Conservation (phyloP, 257 asterid species). For the Petrea volubilis region DNA sequence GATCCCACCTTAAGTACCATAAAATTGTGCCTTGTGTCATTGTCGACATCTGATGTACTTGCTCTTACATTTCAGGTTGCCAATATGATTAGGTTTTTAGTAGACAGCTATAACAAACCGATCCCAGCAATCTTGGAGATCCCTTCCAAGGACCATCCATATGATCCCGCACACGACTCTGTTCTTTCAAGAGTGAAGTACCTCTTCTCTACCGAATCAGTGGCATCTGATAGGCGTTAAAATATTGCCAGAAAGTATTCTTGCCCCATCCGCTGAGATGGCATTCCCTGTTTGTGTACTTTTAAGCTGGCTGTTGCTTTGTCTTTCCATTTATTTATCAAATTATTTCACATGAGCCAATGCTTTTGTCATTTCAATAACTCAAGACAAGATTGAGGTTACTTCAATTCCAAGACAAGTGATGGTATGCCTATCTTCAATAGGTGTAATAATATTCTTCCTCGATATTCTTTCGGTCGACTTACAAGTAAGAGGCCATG, state of each 20-base stretch:
- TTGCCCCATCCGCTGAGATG: conserved; percentile 4
- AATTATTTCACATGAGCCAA: neutral
- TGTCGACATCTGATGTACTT: neutral
- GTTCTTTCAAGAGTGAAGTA: conserved; percentile 85
- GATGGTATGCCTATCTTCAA: conserved; percentile 5
- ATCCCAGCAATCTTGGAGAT: conserved; percentile 92
- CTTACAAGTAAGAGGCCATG: neutral
- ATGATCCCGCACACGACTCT: conserved; percentile 89
- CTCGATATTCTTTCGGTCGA: neutral
- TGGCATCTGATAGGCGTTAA: conserved; percentile 70
- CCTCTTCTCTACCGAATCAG: conserved; percentile 69
- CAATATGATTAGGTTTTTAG: conserved; percentile 79
- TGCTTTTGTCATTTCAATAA: neutral
- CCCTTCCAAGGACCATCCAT: conserved; percentile 95
- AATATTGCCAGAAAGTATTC: neutral
- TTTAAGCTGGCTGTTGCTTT: neutral
- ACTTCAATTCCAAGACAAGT: conserved; percentile 5
- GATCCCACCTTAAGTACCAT: neutral
- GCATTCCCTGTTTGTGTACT: neutral
- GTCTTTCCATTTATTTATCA: neutral
- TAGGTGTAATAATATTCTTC: conserved; percentile 3
- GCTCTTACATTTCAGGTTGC: conserved; percentile 58
- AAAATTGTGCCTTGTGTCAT: neutral
- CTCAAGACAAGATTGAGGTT: neutral
- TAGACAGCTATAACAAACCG: conserved; percentile 89